phyloP scores from a whole-genome alignment of 2,329 filamentous ascomycete genomes.

The Colletotrichum lupini region DNA sequence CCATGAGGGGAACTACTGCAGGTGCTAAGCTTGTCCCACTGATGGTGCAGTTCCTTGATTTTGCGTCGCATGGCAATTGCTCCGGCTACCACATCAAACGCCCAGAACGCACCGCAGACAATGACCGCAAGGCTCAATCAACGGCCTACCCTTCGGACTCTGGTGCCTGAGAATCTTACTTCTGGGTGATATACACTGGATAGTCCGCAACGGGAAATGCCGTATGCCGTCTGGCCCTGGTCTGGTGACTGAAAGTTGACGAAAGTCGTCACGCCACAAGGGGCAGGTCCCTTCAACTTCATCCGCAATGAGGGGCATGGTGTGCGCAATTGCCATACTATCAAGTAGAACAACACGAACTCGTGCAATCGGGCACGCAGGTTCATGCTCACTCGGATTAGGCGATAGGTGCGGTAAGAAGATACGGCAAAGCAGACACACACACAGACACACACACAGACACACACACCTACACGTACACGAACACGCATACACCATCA shows the following conservation, averaged over 20 bases:
- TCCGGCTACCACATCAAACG: conserved; percentile 11
- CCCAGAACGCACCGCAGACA: not conserved
- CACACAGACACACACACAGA: no score
- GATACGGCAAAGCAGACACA: not conserved
- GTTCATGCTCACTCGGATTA: not conserved
- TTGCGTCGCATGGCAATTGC: conserved; percentile 20
- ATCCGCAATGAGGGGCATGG: not conserved
- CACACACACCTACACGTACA: no score
- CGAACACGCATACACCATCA: not conserved
- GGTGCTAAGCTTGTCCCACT: not conserved
- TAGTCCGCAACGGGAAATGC: not conserved
- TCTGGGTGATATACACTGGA: not conserved
- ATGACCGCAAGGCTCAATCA: no score
- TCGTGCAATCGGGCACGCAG: no score
- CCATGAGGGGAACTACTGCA: conserved; percentile 9
- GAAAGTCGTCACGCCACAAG: not conserved
- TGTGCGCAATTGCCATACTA: not conserved
- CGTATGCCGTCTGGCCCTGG: no score
- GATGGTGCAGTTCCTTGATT: conserved; percentile 23
- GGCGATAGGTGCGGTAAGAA: not conserved
- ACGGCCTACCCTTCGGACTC: not conserved
- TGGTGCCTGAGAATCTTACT: conserved; percentile 7
- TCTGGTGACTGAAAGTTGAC: not conserved
- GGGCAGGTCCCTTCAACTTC: not conserved
- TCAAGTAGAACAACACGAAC: not conserved